Conservation (phyloP, 495 filamentous ascomycete species). For the Cladorrhinum samala region DNA sequence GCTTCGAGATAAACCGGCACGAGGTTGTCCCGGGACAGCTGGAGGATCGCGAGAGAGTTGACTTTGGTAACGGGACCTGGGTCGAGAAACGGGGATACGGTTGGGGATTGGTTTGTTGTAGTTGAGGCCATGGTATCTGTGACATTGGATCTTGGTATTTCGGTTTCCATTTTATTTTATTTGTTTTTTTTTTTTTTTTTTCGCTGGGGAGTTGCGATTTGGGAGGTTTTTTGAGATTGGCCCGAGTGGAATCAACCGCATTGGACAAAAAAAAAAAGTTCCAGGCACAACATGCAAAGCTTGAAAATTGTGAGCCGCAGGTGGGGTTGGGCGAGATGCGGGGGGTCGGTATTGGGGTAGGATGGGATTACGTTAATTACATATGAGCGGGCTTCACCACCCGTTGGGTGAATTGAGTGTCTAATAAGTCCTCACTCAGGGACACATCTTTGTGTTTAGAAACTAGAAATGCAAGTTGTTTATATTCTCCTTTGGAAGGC, state of each 20-base stretch:
- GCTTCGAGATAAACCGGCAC: conserved; percentile 65
- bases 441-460: not conserved
- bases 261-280: not conserved
- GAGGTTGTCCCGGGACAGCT: conserved; percentile 76
- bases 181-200: too few species aligned
- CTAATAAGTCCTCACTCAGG: too few species aligned
- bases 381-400: too few species aligned
- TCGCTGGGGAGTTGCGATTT: not conserved
- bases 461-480: too few species aligned
- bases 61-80: conserved; percentile 51
- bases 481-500: too few species aligned
- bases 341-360: not conserved
- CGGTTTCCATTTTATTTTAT: not conserved
- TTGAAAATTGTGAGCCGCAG: conserved; percentile 1
- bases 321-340: not conserved
- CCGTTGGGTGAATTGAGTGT: not conserved
- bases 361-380: not conserved
- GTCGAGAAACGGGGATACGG: conserved; percentile 63
- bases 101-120: conserved; percentile 10
- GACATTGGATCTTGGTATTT: not conserved
- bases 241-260: not conserved
- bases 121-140: conserved; percentile 22
- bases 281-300: not conserved
- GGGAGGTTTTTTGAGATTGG: not conserved
- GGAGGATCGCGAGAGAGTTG: conserved; percentile 65